A percentile compares a stretch with the other conserved stretches of the same genome.
Conservation (phyloP, 1,139 yeast species). For the Candida labiduridarum region DNA sequence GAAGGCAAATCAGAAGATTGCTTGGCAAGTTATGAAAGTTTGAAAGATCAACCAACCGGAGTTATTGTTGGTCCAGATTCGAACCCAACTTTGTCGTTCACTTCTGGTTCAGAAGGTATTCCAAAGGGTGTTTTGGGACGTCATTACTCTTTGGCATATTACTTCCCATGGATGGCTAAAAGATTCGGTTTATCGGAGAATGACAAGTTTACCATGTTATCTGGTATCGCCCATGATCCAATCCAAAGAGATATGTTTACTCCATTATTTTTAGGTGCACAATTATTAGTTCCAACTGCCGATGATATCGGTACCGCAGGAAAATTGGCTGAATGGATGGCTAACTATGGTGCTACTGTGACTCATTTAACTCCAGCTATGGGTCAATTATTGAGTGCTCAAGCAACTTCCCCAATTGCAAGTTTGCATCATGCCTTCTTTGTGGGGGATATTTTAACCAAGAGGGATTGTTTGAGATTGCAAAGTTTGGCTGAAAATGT, state of each 20-base stretch:
- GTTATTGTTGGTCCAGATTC: constrained; percentile 98
- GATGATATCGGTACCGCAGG: constrained; percentile 99
- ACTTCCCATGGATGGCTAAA: constrained; percentile 98
- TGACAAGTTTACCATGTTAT: constrained; percentile 94
- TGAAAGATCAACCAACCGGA: constrained; percentile 66
- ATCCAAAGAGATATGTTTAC: constrained; percentile 99
- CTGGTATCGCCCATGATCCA: constrained; percentile 99
- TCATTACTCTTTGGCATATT: constrained; percentile 93
- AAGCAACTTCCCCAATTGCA: constrained; percentile 89
- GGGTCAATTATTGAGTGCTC: constrained; percentile 97
- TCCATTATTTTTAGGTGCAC: constrained; percentile 94
- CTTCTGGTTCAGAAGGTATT: constrained; percentile 98
- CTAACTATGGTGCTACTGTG: constrained; percentile 85
- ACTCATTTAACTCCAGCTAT: constrained; percentile 98
- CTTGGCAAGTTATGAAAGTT: constrained; percentile 47
- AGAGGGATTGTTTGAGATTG: constrained; percentile 91
- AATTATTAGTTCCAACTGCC: constrained; percentile 86
- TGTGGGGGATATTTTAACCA: constrained; percentile 96
- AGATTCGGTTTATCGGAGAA: constrained; percentile 74
- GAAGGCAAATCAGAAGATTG: constrained; percentile 43
- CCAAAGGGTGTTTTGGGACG: constrained; percentile 99
- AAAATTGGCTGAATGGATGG: constrained; percentile 96
- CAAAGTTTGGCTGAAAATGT: constrained; percentile 92
- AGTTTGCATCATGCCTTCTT: constrained; percentile 93
- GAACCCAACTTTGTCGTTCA: constrained; percentile 93